phyloP scores from a whole-genome alignment of 495 filamentous ascomycete genomes.

The Pseudevernia furfuracea region DNA sequence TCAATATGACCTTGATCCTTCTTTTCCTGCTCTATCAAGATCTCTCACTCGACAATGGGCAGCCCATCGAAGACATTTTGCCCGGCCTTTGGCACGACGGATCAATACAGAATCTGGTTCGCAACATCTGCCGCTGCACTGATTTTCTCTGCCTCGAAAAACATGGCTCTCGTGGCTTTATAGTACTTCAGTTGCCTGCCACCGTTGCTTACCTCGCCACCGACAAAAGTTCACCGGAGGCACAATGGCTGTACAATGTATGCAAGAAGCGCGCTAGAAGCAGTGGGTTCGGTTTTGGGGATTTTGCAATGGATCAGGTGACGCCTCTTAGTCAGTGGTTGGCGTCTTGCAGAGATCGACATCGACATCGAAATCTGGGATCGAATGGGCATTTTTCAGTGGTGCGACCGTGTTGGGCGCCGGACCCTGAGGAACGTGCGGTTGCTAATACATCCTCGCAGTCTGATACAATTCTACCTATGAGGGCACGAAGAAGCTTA shows the following conservation, averaged over 20 bases:
- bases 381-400: not conserved
- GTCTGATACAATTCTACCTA: not conserved
- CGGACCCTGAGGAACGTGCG: not conserved
- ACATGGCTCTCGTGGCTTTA: slow-evolving; percentile 10
- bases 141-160: slow-evolving; percentile 5
- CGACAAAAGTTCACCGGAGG: slow-evolving; percentile 7
- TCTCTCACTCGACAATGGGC: not conserved
- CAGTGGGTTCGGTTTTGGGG: slow-evolving; percentile 11
- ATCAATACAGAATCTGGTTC: not conserved
- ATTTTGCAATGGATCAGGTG: not conserved
- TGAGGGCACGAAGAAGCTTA: not conserved
- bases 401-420: not conserved
- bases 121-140: slow-evolving; percentile 7
- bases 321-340: slow-evolving; percentile 12
- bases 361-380: not conserved
- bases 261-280: not conserved
- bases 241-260: slow-evolving; percentile 2
- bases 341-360: not conserved
- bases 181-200: slow-evolving; percentile 1
- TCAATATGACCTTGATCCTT: not conserved
- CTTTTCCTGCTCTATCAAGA: slow-evolving; percentile 7
- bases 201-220: not conserved
- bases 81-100: not conserved
- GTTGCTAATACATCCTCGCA: not conserved
- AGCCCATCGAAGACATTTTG: slow-evolving; percentile 2